phyloP scores from a whole-genome alignment of 805 yeast genomes.

The Barnettozyma vustinii region DNA sequence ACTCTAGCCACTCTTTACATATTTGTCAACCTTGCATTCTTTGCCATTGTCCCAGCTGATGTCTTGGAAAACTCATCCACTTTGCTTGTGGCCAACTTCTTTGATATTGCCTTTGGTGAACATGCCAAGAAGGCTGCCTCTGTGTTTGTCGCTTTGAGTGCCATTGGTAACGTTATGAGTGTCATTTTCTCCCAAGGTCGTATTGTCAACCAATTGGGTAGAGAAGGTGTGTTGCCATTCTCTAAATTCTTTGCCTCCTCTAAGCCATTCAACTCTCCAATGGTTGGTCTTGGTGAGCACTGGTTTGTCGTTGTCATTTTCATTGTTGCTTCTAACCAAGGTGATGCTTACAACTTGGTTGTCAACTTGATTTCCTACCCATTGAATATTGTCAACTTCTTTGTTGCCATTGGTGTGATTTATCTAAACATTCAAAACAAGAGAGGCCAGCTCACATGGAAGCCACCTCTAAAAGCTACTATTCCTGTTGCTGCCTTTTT shows the following conservation, averaged over 20 bases:
- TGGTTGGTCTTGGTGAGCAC: slow-evolving; percentile 69
- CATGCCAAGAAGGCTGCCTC: slow-evolving; percentile 68
- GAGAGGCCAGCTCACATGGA: slow-evolving; percentile 53
- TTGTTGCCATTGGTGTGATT: slow-evolving; percentile 58
- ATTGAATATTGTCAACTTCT: slow-evolving; percentile 65
- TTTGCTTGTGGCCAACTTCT: slow-evolving; percentile 71
- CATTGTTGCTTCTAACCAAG: slow-evolving; percentile 78
- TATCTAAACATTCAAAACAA: slow-evolving; percentile 47
- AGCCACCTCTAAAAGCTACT: slow-evolving; percentile 66
- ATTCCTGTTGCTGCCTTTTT: slow-evolving; percentile 61
- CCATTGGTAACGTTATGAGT: slow-evolving; percentile 76
- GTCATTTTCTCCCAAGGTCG: slow-evolving; percentile 82
- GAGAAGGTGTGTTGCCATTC: slow-evolving; percentile 78
- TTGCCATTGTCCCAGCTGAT: slow-evolving; percentile 72
- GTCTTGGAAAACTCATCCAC: slow-evolving; percentile 56
- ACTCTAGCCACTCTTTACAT: slow-evolving; percentile 61
- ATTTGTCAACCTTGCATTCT: slow-evolving; percentile 74
- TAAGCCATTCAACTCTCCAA: slow-evolving; percentile 69
- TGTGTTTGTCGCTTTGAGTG: slow-evolving; percentile 75
- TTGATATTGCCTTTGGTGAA: slow-evolving; percentile 64
- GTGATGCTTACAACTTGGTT: slow-evolving; percentile 81
- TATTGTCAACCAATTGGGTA: slow-evolving; percentile 71
- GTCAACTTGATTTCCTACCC: slow-evolving; percentile 79
- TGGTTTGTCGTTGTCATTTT: slow-evolving; percentile 71
- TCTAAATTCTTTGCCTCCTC: slow-evolving; percentile 65